Percentiles rank a stretch among this genome's conserved stretches.
These are phyloP conservation scores for Xerocomus brunneocitrinus DNA, from an alignment of 768 basidiomycete genomes.

Conservation along the genomic window DNA sequence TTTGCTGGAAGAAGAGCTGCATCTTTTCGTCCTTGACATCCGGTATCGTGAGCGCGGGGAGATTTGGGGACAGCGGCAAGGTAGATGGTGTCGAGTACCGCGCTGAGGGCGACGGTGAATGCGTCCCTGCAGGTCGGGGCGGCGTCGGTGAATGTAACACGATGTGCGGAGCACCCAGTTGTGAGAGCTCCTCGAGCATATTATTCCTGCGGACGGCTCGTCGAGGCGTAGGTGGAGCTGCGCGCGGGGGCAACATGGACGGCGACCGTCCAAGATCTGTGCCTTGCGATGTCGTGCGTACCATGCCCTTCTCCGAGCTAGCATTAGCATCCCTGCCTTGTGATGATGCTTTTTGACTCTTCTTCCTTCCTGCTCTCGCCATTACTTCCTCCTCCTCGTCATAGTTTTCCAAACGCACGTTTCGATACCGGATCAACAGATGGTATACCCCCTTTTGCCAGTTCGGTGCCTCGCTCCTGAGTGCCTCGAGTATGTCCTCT, in stretches of 20 bases:
- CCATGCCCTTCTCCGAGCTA: slow-evolving; percentile 13
- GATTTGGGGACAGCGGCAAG: slow-evolving; percentile 34
- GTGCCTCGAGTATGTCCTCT: slow-evolving; percentile 61
- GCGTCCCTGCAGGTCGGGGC: slow-evolving; percentile 4
- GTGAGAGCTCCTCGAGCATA: slow-evolving; percentile 15
- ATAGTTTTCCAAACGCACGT: slow-evolving; percentile 66
- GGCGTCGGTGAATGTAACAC: slow-evolving; percentile 26
- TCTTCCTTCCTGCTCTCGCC: slow-evolving; percentile 30
- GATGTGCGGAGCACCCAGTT: slow-evolving; percentile 21
- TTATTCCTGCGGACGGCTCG: slow-evolving; percentile 39
- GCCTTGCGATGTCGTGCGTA: slow-evolving; percentile 22
- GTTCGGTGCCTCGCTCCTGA: slow-evolving; percentile 64
- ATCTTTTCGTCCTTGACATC: slow-evolving; percentile 70
- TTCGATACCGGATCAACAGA: slow-evolving; percentile 80
- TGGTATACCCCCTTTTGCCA: slow-evolving; percentile 98
- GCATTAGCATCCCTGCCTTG: slow-evolving; percentile 22
- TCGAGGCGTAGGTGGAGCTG: slow-evolving; percentile 59
- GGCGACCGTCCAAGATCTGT: slow-evolving; percentile 27
- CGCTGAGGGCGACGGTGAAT: slow-evolving; percentile 13
- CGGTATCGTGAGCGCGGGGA: slow-evolving; percentile 56
- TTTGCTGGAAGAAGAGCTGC: slow-evolving; percentile 81
- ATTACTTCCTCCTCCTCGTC: slow-evolving; percentile 60
- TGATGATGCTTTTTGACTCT: slow-evolving; percentile 34
- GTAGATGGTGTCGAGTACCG: slow-evolving; percentile 21
- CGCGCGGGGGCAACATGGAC: slow-evolving; percentile 47